phyloP scores from a whole-genome alignment of 805 yeast genomes.

The Candida maltosa region DNA sequence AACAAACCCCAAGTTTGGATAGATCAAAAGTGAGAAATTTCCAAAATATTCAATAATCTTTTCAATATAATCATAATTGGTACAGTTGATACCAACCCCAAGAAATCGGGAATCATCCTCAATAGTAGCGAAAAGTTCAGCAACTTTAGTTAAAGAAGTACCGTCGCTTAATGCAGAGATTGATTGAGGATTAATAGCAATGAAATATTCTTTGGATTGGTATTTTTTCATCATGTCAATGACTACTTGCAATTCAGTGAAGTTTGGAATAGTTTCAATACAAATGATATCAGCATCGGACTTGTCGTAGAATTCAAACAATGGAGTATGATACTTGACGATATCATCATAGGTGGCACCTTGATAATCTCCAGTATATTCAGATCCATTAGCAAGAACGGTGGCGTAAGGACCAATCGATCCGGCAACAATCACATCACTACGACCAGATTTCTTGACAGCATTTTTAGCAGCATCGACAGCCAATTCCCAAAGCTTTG shows the following conservation, averaged over 20 bases:
- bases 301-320: conserved; percentile 33
- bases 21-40: conserved; percentile 47
- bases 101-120: conserved; percentile 20
- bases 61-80: conserved; percentile 41
- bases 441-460: background rate
- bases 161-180: conserved; percentile 26
- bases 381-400: conserved; percentile 62
- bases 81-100: conserved; percentile 70
- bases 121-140: conserved; percentile 14
- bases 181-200: conserved; percentile 32
- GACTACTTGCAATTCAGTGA: conserved; percentile 53
- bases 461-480: conserved; percentile 21
- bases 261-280: conserved; percentile 71
- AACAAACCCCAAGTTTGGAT: conserved; percentile 76
- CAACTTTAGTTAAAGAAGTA: conserved; percentile 20
- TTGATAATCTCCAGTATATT: conserved; percentile 66
- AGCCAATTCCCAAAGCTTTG: conserved; percentile 19
- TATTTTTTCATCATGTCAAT: conserved; percentile 25
- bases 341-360: conserved; percentile 37
- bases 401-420: conserved; percentile 82
- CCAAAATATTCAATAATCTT: conserved; percentile 31
- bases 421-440: conserved; percentile 44
- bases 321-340: conserved; percentile 47
- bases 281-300: conserved; percentile 54
- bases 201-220: conserved; percentile 40